A percentile compares a stretch with the other conserved stretches of the same genome.
Conservation (phyloP, 371 early-diverging fungal genomes). For the Mucor piriformis region DNA sequence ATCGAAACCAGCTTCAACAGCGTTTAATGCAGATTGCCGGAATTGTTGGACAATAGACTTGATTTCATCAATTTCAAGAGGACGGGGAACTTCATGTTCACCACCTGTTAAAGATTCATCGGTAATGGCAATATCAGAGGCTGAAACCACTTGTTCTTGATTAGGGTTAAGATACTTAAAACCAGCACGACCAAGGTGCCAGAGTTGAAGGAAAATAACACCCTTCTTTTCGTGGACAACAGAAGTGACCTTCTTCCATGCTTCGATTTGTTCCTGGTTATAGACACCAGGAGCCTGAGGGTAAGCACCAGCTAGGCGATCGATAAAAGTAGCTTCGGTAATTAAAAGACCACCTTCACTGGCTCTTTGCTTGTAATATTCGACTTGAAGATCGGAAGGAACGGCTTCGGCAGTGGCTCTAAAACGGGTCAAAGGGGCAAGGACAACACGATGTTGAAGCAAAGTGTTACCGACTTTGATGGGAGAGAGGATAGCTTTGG, state of each 20-base stretch:
- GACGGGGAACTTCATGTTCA: constrained; percentile 15
- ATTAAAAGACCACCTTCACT: constrained; percentile 58
- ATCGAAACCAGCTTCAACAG: no score
- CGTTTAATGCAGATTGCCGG: constrained; percentile 49
- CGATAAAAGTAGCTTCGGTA: constrained; percentile 55
- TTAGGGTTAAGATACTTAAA: not conserved
- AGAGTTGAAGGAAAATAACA: no score
- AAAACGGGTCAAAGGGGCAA: no score
- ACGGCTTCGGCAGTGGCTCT: constrained; percentile 11
- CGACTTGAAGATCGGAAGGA: constrained; percentile 45
- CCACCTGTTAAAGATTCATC: not conserved
- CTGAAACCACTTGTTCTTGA: constrained; percentile 12
- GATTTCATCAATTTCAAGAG: constrained; percentile 42
- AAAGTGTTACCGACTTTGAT: constrained; percentile 29
- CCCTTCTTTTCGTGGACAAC: no score
- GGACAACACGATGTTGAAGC: no score
- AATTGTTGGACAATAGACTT: constrained; percentile 54
- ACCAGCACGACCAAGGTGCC: constrained; percentile 38
- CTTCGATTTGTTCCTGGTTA: constrained; percentile 44
- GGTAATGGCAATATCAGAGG: not conserved
- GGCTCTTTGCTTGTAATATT: no score
- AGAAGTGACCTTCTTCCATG: constrained; percentile 53
- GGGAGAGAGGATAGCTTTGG: constrained; percentile 19
- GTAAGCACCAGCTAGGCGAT: constrained; percentile 33
- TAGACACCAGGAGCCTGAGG: constrained; percentile 46